Percentiles rank a stretch among this genome's conserved stretches.
phyloP scores from a whole-genome alignment of 495 filamentous ascomycete species.

The Xylaria cubensis region DNA sequence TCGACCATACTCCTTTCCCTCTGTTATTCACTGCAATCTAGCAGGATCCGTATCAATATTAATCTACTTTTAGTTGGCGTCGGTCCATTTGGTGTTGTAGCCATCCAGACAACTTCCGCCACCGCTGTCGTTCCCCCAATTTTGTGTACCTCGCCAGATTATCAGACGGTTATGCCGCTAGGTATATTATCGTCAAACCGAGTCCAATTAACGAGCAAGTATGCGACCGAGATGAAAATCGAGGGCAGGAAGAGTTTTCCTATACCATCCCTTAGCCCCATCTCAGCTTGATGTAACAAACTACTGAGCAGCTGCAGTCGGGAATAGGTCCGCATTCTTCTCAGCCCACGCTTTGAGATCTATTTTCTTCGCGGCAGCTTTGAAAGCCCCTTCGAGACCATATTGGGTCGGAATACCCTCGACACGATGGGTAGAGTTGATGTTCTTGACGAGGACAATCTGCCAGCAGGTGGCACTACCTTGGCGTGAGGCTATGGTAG shows the following conservation, averaged over 20 bases:
- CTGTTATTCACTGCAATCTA: not conserved
- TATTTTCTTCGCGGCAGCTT: conserved; percentile 44
- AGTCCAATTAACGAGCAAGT: not conserved
- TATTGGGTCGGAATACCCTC: conserved; percentile 83
- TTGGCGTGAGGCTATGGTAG: conserved; percentile 92
- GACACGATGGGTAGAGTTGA: conserved; percentile 93
- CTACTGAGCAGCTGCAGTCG: conserved; percentile 47
- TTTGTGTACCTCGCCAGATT: conserved; percentile 5
- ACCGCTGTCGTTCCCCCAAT: not conserved
- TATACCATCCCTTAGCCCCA: not conserved
- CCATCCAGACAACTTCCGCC: conserved; percentile 10
- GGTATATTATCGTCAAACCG: not conserved
- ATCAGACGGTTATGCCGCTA: not conserved
- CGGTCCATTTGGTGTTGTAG: not conserved
- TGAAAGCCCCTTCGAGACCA: conserved; percentile 74
- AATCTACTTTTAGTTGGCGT: conserved; percentile 13
- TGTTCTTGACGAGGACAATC: conserved; percentile 94
- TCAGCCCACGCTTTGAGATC: conserved; percentile 53
- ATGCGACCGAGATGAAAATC: not conserved
- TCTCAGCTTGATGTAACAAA: not conserved
- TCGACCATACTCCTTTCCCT: conserved; percentile 9
- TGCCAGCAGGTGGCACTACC: conserved; percentile 95
- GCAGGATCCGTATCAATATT: conserved; percentile 17
- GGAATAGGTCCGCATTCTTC: conserved; percentile 52
- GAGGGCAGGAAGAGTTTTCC: not conserved